Evolutionary conservation across 2,329 filamentous ascomycete genomes (phyloP), one percentile per base, ranked within the genome.

Genomic region (Drechslerella dactyloides): DNA sequence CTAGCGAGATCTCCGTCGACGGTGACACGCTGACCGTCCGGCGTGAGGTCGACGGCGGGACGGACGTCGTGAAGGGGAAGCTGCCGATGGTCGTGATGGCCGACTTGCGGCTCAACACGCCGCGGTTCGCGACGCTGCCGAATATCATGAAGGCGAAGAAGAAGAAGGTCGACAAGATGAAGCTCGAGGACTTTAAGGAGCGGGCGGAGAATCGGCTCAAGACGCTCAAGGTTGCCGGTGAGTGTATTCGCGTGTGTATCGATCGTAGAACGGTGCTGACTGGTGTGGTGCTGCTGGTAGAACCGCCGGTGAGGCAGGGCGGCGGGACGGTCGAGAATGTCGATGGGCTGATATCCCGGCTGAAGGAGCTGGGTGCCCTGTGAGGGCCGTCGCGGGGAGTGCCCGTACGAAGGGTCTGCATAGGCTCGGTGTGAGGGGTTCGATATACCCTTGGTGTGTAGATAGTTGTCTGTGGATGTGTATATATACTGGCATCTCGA

Each of bases 91-190:
- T 99, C 58, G 90, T 99, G 77, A 99, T 94, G 73, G 96, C 94
- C 73, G 94, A 99, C 83, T 81, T 99, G 82, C 84, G 94, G 58
- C 83, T 99, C 80, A 99, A 99, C 79, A 91, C 96, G 85, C 94
- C 94, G 69, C 84, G 94, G 75, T 99, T 96, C 80, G 94, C 93
- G 21, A 96, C 87, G 81, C 81, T 99, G 85, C 93, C 93, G 56
- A 97, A 97, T 80, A 97, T 99, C 75, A 99, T 99, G 94, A 99
- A 97, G 89, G 94, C 94, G 59, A 99, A 99, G 90, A 99, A 97
- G 90, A 99, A 99, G 89, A 90, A 90, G 78, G 79, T 99, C 77
- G 91, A 94, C 78, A 97, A 97, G 89, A 89, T 91, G 85, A 91
- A 85, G 75, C 80, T 97, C 79, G 85, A 83, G 65, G 94, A 99